Evolutionary conservation across 768 basidiomycete species (phyloP), one percentile per base, ranked within the genome.

Genomic region (Phaffia australis): DNA sequence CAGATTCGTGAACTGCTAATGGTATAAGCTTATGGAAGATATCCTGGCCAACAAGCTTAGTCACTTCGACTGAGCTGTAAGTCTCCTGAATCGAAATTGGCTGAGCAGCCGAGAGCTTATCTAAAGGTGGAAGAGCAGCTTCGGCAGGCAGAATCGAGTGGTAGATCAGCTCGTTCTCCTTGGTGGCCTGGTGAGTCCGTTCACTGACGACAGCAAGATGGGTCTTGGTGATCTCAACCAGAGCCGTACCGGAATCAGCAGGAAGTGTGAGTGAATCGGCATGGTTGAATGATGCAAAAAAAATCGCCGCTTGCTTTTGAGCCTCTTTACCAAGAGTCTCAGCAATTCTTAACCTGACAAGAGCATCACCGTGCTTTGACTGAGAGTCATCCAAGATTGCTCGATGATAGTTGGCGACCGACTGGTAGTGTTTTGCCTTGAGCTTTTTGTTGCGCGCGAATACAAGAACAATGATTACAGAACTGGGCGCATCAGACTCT

Each of bases 91-190:
- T 99, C 1, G 87, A 83, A 61, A 95, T 86, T 0, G 90, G 85
- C 5, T 93, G 84, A 0, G 80, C 77, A 14, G 73, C 70, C 0
- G 71, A 71, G 0, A 87, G 80, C 75, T 91, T 92, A 64, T 98
- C 95, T 68, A 99, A 83, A 11, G 78, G 73, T 0, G 92, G 84
- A 0, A 98, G 81, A 0, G 87, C 82, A 48, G 93, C 88, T 1
- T 84, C 81, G 11, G 87, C 78, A 7, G 91, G 89, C 0, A 91
- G 77, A 64, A 93, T 82, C 3, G 89, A 89, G 73, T 98, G 91
- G 79, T 99, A 99, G 70, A 99, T 94, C 60, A 99, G 83, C 74
- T 98, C 94, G 76, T 98, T 98, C 78, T 95, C 92, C 62, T 87
- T 85, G 63, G 83, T 81, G 0, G 88, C 88, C 69, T 90, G 87